phyloP scores from a whole-genome alignment of 2,329 filamentous ascomycete species.

The Fusarium brachygibbosum region DNA sequence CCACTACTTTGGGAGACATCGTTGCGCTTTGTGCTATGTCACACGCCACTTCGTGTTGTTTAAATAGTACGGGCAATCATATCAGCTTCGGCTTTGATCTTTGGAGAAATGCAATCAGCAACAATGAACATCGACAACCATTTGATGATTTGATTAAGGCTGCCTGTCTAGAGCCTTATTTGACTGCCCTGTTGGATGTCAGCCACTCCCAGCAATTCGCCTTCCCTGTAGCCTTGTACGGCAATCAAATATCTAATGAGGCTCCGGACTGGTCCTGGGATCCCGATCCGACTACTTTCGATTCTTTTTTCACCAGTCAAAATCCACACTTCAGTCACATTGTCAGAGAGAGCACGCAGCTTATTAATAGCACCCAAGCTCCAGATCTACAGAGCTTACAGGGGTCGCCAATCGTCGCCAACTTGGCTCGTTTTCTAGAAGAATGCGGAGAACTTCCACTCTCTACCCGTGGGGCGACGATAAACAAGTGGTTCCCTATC shows the following conservation, averaged over 20 bases:
- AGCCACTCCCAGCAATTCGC: fast-evolving
- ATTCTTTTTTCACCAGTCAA: fast-evolving
- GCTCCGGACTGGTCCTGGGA: neutral
- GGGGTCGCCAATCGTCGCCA: neutral
- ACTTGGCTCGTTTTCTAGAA: neutral
- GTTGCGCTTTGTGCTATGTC: constrained; percentile 8
- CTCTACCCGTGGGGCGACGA: neutral
- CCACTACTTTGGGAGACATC: neutral
- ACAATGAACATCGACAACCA: neutral
- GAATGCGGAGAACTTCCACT: neutral
- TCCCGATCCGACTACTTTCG: fast-evolving
- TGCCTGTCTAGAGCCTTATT: fast-evolving
- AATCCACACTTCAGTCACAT: fast-evolving
- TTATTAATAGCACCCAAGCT: fast-evolving
- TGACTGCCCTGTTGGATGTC: fast-evolving
- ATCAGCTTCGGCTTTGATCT: fast-evolving
- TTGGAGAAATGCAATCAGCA: neutral
- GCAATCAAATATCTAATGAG: fast-evolving
- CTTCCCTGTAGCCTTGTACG: fast-evolving
- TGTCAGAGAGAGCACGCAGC: neutral
- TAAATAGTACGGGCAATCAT: fast-evolving
- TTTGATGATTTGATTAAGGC: neutral
- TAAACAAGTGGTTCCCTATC: neutral
- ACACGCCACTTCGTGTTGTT: neutral
- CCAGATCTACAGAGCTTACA: fast-evolving